Base-by-base conservation (phyloP, 805 yeast species). In the Cyberlindnera mrakii region DNA sequence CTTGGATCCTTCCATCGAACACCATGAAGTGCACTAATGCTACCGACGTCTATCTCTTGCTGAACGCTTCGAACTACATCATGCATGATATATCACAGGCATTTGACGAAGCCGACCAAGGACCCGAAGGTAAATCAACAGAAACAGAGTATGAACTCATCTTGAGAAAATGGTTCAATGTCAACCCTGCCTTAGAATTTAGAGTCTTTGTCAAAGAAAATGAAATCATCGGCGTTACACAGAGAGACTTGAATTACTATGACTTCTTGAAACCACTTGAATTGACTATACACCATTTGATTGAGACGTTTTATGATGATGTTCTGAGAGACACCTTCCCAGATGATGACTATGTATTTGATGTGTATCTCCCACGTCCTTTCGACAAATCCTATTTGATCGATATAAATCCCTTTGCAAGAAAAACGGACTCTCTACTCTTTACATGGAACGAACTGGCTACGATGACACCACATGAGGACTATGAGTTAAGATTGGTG, bases 101-200 rank as follows among this genome's bases (percentile, higher is more conserved):
- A 0, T 84, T 82, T 59, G 82, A 76, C 48, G 73, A 64, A 15
- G 65, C 71, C 33, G 19, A 25, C 8, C 14, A 36, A 8, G 41
- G 40, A 11, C 14, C 16, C 7, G 31, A 23, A 6, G 34, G 16
- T 6, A 51, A 52, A 10, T 42, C 49, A 0, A 46, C 50, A 6
- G 47, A 45, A 1, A 52, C 71, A 6, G 66, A 65, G 15, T 77
- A 70, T 46, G 95, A 87, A 53, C 64, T 93, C 30, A 83, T 91
- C 3, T 60, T 93, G 34, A 74, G 95, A 35, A 76, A 88, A 62
- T 93, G 97, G 98, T 70, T 77, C 35, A 74, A 75, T 38, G 66
- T 91, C 34, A 88, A 86, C 50, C 97, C 98, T 0, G 87, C 98
- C 0, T 66, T 89, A 54, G 99, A 93, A 60, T 93, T 93, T 59